Evolutionary conservation across 495 filamentous ascomycete species (phyloP).

Genomic region (Xylaria acuta): DNA sequence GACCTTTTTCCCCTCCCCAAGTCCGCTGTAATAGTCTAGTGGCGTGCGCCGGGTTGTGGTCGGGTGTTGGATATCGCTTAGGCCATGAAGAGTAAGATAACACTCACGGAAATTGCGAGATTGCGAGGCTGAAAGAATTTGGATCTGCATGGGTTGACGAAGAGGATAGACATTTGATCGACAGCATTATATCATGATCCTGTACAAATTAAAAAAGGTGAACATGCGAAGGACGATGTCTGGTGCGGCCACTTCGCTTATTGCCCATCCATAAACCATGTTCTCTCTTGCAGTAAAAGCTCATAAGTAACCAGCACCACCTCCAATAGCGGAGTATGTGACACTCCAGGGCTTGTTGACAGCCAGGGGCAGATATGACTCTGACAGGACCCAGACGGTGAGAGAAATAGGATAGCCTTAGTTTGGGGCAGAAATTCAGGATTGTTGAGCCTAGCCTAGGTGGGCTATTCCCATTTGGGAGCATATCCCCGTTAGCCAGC

Average conservation of each 20-base stretch:
- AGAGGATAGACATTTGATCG: conserved; percentile 1
- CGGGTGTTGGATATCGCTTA: neutral
- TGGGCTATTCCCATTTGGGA: neutral
- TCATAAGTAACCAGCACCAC: neutral
- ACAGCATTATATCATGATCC: neutral
- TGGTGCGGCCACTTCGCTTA: neutral
- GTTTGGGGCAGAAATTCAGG: neutral
- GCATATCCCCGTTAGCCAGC: no score
- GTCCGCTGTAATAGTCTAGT: neutral
- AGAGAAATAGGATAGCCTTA: neutral
- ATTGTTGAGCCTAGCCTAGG: neutral
- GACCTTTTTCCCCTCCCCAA: neutral
- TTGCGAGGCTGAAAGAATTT: conserved; percentile 3
- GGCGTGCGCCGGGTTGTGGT: neutral
- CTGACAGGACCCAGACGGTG: neutral
- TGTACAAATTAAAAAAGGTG: neutral
- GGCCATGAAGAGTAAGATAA: neutral
- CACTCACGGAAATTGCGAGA: neutral
- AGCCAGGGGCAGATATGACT: neutral
- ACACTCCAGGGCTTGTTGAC: neutral
- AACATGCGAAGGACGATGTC: neutral
- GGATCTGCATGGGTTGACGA: neutral
- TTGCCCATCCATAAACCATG: neutral
- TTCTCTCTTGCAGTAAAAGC: neutral
- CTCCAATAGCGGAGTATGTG: conserved; percentile 1